A percentile compares a stretch with the other conserved stretches of the same genome.
phyloP scores from a whole-genome alignment of 2,329 filamentous ascomycete species.

The Phyllosticta paracitricarpa region DNA sequence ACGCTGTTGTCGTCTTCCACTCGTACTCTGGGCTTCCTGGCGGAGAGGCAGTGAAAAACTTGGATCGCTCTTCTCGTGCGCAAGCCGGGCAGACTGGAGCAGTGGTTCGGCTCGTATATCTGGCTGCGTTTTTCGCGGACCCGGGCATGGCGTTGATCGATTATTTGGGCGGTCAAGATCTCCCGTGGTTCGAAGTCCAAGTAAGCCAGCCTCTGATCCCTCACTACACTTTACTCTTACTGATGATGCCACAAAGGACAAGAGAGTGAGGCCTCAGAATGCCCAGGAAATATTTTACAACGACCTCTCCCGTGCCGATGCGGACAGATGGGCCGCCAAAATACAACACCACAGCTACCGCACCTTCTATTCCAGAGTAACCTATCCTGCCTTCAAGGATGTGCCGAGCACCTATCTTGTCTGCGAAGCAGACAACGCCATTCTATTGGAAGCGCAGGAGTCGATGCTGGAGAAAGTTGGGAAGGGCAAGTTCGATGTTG shows the following conservation, averaged over 20 bases:
- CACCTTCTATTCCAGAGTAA: constrained; percentile 19
- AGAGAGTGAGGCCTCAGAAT: background rate
- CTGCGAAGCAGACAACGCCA: constrained; percentile 27
- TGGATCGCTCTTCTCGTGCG: background rate
- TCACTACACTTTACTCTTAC: background rate
- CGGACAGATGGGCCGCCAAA: constrained; percentile 16
- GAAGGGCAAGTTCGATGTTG: constrained; percentile 16
- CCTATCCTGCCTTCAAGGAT: constrained; percentile 24
- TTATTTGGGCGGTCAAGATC: constrained; percentile 4
- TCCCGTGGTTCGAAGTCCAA: constrained; percentile 11
- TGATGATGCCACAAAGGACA: constrained; percentile 3
- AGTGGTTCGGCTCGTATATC: constrained; percentile 1
- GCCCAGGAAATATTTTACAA: constrained; percentile 17
- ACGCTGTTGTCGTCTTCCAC: constrained; percentile 35
- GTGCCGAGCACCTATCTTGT: constrained; percentile 28
- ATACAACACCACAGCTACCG: constrained; percentile 19
- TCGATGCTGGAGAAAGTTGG: constrained; percentile 20
- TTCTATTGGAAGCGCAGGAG: constrained; percentile 24
- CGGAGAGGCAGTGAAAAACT: constrained; percentile 18
- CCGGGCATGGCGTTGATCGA: background rate
- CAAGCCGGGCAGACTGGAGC: background rate
- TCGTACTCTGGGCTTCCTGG: constrained; percentile 36
- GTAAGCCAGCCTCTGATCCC: background rate
- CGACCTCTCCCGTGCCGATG: constrained; percentile 19
- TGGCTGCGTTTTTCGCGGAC: background rate